These are phyloP conservation scores for Trichoderma aggressivum DNA, from an alignment of 2,329 filamentous ascomycete genomes.

Conservation along the genomic window DNA sequence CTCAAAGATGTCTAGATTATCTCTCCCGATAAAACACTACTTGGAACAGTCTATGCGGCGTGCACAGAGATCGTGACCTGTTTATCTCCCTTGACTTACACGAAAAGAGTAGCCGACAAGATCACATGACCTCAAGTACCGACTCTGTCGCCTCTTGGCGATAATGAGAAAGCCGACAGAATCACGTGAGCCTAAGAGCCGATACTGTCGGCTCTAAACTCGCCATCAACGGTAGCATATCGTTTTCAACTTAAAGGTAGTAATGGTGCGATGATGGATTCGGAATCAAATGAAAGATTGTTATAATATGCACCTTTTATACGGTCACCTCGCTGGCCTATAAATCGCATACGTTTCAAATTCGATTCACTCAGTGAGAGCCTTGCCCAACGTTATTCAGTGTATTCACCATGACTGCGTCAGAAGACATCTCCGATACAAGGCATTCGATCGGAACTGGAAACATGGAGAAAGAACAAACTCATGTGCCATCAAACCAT, in stretches of 20 bases:
- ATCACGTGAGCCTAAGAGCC: background rate
- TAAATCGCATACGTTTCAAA: background rate
- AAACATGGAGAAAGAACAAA: background rate
- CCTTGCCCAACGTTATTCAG: background rate
- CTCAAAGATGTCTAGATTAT: background rate
- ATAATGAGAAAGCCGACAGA: background rate
- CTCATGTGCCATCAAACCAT: background rate
- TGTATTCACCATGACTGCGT: background rate
- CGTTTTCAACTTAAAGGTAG: background rate
- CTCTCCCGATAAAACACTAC: background rate
- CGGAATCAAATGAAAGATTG: background rate
- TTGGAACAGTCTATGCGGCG: background rate
- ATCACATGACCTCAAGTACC: background rate
- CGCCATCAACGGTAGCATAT: background rate
- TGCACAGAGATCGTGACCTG: background rate
- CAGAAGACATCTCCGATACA: background rate
- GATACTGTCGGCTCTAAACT: background rate
- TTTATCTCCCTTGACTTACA: background rate
- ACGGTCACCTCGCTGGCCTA: background rate
- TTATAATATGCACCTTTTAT: background rate
- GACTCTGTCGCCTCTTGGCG: background rate
- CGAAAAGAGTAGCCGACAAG: background rate
- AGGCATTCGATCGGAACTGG: background rate
- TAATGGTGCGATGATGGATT: background rate
- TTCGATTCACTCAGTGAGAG: background rate